Percentiles rank a stretch among this genome's conserved stretches.
Conservation (phyloP, 345 rosid species). For the Eucalyptus curtisii region DNA sequence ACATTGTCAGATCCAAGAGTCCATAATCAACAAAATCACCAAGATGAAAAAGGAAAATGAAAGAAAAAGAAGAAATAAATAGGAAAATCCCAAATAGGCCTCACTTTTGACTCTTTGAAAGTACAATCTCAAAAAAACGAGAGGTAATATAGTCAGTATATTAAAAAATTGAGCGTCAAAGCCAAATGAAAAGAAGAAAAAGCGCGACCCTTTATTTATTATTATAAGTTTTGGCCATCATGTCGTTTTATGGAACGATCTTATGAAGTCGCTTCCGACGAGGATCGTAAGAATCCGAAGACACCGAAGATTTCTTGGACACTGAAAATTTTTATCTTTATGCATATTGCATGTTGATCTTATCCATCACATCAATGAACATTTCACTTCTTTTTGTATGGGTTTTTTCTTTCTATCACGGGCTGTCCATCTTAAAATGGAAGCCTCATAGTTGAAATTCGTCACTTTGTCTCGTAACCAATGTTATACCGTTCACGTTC, state of each 20-base stretch:
- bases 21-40: no score
- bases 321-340: background rate
- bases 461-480: background rate
- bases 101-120: no score
- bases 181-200: background rate
- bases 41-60: rapidly evolving
- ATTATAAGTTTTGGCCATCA: background rate
- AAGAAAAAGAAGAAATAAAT: no score
- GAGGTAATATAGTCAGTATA: background rate
- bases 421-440: no score
- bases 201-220: background rate
- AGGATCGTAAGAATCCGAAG: background rate
- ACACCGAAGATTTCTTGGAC: background rate
- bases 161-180: background rate
- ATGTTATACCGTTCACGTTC: background rate
- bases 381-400: background rate
- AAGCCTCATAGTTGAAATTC: background rate
- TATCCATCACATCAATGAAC: background rate
- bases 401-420: background rate
- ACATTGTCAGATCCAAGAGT: rapidly evolving
- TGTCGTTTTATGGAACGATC: background rate
- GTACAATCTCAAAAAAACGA: no score
- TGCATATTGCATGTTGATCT: background rate
- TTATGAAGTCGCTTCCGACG: background rate
- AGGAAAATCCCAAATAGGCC: background rate